phyloP scores from a whole-genome alignment of 2,329 filamentous ascomycete species.

The Pseudocercospora vitis region DNA sequence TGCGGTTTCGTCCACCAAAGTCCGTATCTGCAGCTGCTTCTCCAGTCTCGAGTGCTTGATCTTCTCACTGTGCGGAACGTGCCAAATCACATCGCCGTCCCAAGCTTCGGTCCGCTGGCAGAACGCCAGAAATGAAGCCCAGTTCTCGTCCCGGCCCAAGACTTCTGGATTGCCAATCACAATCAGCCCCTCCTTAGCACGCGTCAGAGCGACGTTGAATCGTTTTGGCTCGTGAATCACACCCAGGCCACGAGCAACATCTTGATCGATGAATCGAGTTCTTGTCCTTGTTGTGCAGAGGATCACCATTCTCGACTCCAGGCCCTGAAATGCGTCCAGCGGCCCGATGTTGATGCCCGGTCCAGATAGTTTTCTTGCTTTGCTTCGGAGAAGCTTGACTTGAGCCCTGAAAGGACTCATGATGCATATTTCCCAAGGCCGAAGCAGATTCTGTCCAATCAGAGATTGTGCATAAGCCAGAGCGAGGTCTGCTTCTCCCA shows the following conservation, averaged over 20 bases:
- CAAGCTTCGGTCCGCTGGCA: slow-evolving; percentile 26
- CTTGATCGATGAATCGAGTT: slow-evolving; percentile 31
- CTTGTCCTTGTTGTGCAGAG: slow-evolving; percentile 33
- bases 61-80: slow-evolving; percentile 14
- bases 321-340: slow-evolving; percentile 33
- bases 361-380: slow-evolving; percentile 18
- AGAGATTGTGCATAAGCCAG: slow-evolving; percentile 26
- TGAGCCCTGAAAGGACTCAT: slow-evolving; percentile 34
- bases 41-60: slow-evolving; percentile 26
- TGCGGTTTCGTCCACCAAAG: background rate
- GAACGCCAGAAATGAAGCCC: slow-evolving; percentile 29
- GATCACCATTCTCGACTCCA: slow-evolving; percentile 31
- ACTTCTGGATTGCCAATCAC: slow-evolving; percentile 31
- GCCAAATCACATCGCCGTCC: slow-evolving; percentile 11
- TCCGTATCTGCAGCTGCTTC: slow-evolving; percentile 21
- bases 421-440: slow-evolving; percentile 29
- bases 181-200: slow-evolving; percentile 30
- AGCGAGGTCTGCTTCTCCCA: slow-evolving; percentile 27
- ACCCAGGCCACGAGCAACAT: slow-evolving; percentile 28
- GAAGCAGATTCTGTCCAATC: slow-evolving; percentile 18
- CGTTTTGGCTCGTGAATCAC: slow-evolving; percentile 30
- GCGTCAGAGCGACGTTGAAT: slow-evolving; percentile 33
- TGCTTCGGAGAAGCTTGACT: slow-evolving; percentile 26
- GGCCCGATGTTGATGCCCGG: slow-evolving; percentile 29
- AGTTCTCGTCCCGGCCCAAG: slow-evolving; percentile 27